Evolutionary conservation across 2,329 filamentous ascomycete genomes (phyloP), one percentile per base, ranked within the genome.

Genomic region (Colletotrichum eremochloae): DNA sequence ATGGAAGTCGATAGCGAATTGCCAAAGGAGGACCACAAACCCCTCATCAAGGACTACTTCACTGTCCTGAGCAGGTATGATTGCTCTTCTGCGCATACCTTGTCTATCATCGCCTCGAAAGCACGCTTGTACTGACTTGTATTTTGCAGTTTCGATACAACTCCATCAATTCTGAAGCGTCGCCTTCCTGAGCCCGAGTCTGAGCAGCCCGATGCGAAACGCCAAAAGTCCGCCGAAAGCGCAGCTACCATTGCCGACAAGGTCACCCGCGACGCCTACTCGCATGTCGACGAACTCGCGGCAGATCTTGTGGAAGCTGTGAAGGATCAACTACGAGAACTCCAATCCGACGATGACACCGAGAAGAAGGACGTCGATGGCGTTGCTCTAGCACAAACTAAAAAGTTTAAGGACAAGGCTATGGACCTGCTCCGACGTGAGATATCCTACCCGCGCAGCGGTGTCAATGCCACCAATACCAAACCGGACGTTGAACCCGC

Each of bases 231-330:
- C 2, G 83, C 85, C 62, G 85, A 87, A 57, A 79, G 78, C 44
- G 77, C 79, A 44, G 76, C 81, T 46, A 74, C 75, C 73, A 87
- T 91, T 73, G 81, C 84, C 69, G 87, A 89, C 76, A 91, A 89
- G 82, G 82, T 88, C 63, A 79, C 81, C 33, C 81, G 83, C 61
- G 84, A 86, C 75, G 80, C 79, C 42, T 92, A 92, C 78, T 84
- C 85, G 36, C 87, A 88, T 74, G 82, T 95, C 56, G 91, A 93
- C 38, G 90, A 93, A 73, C 84, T 94, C 53, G 88, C 93, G 20
- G 80, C 85, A 63, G 90, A 92, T 73, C 79, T 92, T 53, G 83
- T 86, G 76, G 77, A 82, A 40, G 84, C 84, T 73, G 82, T 87
- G 75, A 79, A 86, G 73, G 80, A 86, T 75, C 84, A 86, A 46